phyloP scores from a whole-genome alignment of 345 rosid genomes.

The Sonneratia alba region DNA sequence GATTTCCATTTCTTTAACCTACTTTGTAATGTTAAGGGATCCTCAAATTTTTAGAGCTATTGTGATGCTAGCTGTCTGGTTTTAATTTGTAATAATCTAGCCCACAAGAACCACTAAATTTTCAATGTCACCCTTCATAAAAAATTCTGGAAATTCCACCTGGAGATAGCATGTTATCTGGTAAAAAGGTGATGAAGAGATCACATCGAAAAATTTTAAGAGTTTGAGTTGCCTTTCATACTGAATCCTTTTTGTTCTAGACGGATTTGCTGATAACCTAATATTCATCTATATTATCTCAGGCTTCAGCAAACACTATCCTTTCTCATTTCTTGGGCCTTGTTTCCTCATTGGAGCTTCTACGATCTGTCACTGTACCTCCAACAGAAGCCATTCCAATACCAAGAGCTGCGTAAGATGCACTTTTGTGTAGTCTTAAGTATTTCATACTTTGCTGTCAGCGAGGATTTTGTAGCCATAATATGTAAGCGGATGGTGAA shows the following conservation, averaged over 20 bases:
- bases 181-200: neutral
- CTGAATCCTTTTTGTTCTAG: neutral
- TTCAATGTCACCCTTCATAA: neutral
- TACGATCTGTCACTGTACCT: slow-evolving; percentile 83
- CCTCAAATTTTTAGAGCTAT: neutral
- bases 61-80: neutral
- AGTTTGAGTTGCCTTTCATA: neutral
- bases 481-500: neutral
- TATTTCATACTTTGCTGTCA: neutral
- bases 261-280: neutral
- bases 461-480: neutral
- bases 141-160: neutral
- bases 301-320: slow-evolving; percentile 94
- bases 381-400: slow-evolving; percentile 38
- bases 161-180: neutral
- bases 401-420: slow-evolving; percentile 43
- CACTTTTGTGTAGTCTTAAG: neutral
- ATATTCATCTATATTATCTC: slow-evolving; percentile 18
- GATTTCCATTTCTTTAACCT: neutral
- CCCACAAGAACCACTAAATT: neutral
- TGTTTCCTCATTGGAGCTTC: slow-evolving; percentile 75
- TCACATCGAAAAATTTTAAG: neutral
- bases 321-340: slow-evolving; percentile 95
- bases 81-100: neutral
- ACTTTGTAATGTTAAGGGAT: neutral